phyloP scores from a whole-genome alignment of 2,329 filamentous ascomycete genomes.

The Fusarium haematococcum region DNA sequence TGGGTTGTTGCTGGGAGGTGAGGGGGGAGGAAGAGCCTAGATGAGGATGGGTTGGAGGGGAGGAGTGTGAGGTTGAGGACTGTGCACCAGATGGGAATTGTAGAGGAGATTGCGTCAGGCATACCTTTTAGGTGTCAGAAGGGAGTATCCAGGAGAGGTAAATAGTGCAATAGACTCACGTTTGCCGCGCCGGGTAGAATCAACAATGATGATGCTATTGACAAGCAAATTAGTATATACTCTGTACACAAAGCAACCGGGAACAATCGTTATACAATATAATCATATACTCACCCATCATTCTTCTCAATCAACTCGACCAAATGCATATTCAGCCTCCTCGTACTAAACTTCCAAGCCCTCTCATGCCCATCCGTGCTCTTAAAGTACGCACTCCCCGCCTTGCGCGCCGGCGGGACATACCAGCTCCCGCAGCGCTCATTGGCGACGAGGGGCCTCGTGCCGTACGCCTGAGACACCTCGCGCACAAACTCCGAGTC shows the following conservation, averaged over 20 bases:
- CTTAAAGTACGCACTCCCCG: slow-evolving; percentile 91
- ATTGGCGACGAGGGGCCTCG: slow-evolving; percentile 85
- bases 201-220: slow-evolving; percentile 81
- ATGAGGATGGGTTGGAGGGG: slow-evolving; percentile 60
- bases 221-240: not conserved
- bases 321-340: slow-evolving; percentile 87
- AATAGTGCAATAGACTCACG: slow-evolving; percentile 57
- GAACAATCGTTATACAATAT: not conserved
- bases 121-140: slow-evolving; percentile 50
- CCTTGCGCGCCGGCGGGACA: slow-evolving; percentile 73
- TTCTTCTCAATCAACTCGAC: slow-evolving; percentile 73
- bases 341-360: slow-evolving; percentile 89
- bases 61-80: slow-evolving; percentile 87
- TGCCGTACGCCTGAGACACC: slow-evolving; percentile 64
- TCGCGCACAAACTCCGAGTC: slow-evolving; percentile 81
- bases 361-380: slow-evolving; percentile 94
- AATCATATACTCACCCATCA: slow-evolving; percentile 68
- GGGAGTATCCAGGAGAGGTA: not conserved
- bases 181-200: slow-evolving; percentile 93
- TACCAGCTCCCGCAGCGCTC: slow-evolving; percentile 98
- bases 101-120: slow-evolving; percentile 95
- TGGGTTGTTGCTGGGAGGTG: slow-evolving; percentile 78
- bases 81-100: slow-evolving; percentile 91
- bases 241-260: not conserved
- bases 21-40: slow-evolving; percentile 76